Base-by-base conservation (phyloP, 768 basidiomycete genomes). In the Cystobasidiopsis lactophilus region DNA sequence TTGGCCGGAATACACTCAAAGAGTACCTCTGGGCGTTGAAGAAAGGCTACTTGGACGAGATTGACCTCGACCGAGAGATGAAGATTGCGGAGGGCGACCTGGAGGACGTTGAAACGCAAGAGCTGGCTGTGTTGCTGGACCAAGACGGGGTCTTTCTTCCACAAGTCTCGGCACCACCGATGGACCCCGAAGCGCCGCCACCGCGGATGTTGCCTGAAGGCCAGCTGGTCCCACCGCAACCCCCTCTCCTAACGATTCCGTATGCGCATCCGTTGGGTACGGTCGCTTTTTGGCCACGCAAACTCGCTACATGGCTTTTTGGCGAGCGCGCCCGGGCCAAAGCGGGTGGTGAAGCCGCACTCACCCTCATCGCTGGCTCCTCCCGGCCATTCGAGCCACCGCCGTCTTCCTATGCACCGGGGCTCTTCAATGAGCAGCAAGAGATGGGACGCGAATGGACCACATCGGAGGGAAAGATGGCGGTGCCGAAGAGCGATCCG, bases 1-100 rank as follows among this genome's bases (percentile, higher is more conserved):
- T 98, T 29, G 93, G 93, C 3, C 76, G 93, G 47, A 77, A 82
- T 33, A 82, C 85, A 0, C 74, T 91, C 67, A 98, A 95, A 69
- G 93, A 98, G 69, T 96, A 83, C 66, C 76, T 95, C 76, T 73
- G 77, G 51, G 93, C 91, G 2, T 64, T 95, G 39, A 76, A 74
- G 63, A 72, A 74, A 51, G 93, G 93, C 2, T 98, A 84, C 38
- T 50, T 54, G 2, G 51, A 50, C 48, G 37, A 50, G 82, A 76
- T 79, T 19, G 77, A 78, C 27, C 71, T 76, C 1, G 65, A 85
- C 30, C 73, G 78, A 44, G 73, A 74, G 48, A 69, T 79, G 50
- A 58, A 62, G 61, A 50, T 67, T 57, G 67, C 68, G 60, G 57
- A 65, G 52, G 53, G 66, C 57, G 62, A 61, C 5, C 33, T 61